Base-by-base conservation (phyloP, 2,329 filamentous ascomycete species). In the Penicillium sp. region DNA sequence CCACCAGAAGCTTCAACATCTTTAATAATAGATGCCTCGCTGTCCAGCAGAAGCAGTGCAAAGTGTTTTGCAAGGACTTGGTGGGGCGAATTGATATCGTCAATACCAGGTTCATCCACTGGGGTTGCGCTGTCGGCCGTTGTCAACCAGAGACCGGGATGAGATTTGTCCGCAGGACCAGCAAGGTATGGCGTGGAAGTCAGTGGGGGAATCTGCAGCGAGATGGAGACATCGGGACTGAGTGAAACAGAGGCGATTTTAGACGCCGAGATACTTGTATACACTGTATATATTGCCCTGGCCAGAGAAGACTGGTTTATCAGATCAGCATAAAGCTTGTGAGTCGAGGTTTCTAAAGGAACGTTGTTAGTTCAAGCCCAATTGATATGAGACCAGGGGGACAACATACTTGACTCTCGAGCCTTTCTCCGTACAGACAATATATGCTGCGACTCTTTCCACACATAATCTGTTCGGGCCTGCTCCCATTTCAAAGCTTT, bases 401-500 rank as follows among this genome's bases (percentile, higher is more conserved):
- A n/a, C 12, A 47, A 55, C 49, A 41, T 66, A 76, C 74, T 69
- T 73, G 68, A 71, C 54, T 93, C 90, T 55, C 88, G 85, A 2
- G 87, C 90, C 67, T 90, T 90, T 60, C 95, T 89, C 70, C 94
- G 95, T 65, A 94, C 80, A 31, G 84, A 80, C 27, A 94, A 78
- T 46, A 97, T 93, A 55, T 84, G 85, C 72, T 94, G 92, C 2
- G 90, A 90, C 70, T 99, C 91, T 67, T 88, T 89, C 86, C 90
- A 94, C 4, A 99, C 89, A 71, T 97, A 97, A 64, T 92, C 89
- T 54, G 87, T 89, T 57, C 89, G 88, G 62, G 92, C 89, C 75
- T 99, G 93, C 70, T 92, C 92, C 74, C 93, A 94, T 70, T 94
- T 95, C 69, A 96, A 84, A 3, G 90, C 90, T 76, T 93, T 96